phyloP scores from a whole-genome alignment of 495 filamentous ascomycete species.

The Daldinia decipiens region DNA sequence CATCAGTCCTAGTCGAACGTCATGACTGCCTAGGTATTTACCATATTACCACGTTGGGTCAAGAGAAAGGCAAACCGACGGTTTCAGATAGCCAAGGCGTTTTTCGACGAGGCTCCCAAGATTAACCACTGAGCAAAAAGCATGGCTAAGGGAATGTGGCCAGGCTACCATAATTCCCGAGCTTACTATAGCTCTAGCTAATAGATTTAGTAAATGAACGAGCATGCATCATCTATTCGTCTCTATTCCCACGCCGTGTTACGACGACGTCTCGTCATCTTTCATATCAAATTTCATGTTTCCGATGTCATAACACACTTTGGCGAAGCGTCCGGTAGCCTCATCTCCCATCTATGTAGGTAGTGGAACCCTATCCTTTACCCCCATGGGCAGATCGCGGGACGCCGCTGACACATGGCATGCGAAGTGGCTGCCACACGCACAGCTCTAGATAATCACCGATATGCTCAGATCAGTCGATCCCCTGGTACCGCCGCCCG shows the following conservation, averaged over 20 bases:
- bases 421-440: conserved; percentile 6
- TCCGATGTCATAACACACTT: conserved; percentile 9
- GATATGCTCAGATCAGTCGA: conserved; percentile 3
- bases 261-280: conserved; percentile 18
- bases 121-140: neutral
- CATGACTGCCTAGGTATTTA: conserved; percentile 5
- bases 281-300: neutral
- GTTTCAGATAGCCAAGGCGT: conserved; percentile 27
- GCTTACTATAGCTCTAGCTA: neutral
- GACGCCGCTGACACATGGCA: conserved; percentile 26
- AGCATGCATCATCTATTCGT: neutral
- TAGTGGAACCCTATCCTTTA: conserved; percentile 16
- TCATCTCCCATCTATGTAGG: conserved; percentile 8
- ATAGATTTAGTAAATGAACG: neutral
- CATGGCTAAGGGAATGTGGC: neutral
- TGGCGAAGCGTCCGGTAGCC: conserved; percentile 5
- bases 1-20: conserved; percentile 20
- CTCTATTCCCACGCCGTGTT: neutral
- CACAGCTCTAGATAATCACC: conserved; percentile 2
- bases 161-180: conserved; percentile 1
- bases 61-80: conserved; percentile 14
- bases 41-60: conserved; percentile 11
- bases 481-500: neutral
- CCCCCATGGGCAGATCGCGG: conserved; percentile 6
- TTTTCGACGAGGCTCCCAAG: conserved; percentile 6